phyloP scores from a whole-genome alignment of 2,329 filamentous ascomycete species.

The Tolypocladium nubicola region DNA sequence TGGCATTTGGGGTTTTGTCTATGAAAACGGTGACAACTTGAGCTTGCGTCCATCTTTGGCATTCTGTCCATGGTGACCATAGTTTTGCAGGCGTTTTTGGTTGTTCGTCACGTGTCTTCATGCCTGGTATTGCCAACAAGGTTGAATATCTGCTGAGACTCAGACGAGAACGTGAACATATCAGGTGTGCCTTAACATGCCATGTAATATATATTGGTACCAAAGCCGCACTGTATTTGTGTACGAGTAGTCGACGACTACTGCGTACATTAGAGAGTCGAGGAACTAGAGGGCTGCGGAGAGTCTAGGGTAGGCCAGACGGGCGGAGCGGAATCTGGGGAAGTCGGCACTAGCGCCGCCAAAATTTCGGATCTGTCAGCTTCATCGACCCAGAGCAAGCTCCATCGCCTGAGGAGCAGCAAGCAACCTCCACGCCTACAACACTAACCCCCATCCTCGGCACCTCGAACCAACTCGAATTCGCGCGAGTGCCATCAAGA shows the following conservation, averaged over 20 bases:
- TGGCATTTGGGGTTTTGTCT: background rate
- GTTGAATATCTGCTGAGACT: no score
- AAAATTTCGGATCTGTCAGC: constrained; percentile 3
- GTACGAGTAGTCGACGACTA: background rate
- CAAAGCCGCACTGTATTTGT: background rate
- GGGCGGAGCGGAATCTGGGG: background rate
- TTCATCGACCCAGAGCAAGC: constrained; percentile 1
- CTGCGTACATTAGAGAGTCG: background rate
- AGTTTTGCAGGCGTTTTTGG: no score
- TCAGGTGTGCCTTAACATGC: background rate
- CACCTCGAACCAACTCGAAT: background rate
- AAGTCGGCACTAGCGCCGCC: constrained; percentile 1
- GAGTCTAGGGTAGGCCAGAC: background rate
- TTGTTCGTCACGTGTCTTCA: no score
- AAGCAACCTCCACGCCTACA: background rate
- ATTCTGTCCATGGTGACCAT: no score
- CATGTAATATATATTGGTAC: background rate
- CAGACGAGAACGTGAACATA: background rate
- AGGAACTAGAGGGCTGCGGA: background rate
- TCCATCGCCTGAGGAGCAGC: background rate
- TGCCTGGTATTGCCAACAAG: no score
- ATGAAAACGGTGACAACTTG: background rate
- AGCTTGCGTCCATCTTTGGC: background rate
- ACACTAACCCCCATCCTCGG: background rate
- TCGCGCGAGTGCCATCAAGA: background rate